A percentile compares a stretch with the other conserved stretches of the same genome.
These are phyloP conservation scores for Colletotrichum higginsianum DNA, from an alignment of 2,329 filamentous ascomycete species.

Conservation along the genomic window DNA sequence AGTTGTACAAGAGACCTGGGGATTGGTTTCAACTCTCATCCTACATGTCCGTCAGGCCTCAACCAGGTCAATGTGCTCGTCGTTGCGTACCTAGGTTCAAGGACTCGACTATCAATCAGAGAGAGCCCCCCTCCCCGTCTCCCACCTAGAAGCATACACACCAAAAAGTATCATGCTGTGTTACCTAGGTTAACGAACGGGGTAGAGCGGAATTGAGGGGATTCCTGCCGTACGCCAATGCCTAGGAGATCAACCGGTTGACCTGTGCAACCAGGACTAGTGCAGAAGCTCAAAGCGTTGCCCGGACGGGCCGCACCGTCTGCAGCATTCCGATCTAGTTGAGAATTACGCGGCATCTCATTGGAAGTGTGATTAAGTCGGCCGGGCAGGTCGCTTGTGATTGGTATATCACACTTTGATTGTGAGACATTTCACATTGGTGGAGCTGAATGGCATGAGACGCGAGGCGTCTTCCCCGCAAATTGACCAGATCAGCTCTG, in stretches of 20 bases:
- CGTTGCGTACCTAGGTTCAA: not conserved
- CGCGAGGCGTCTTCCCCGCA: conserved; percentile 14
- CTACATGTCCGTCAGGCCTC: no score
- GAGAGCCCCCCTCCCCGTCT: no score
- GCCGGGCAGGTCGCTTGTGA: not conserved
- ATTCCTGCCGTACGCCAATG: conserved; percentile 10
- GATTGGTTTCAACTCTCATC: no score
- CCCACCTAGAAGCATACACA: no score
- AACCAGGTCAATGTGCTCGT: not conserved
- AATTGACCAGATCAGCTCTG: not conserved
- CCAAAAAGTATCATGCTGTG: not conserved
- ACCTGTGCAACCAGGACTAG: not conserved
- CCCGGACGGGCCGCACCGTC: conserved; percentile 27
- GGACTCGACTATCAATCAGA: not conserved
- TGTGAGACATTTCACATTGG: conserved; percentile 27
- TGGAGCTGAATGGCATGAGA: conserved; percentile 7
- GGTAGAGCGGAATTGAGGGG: not conserved
- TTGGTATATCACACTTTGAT: conserved; percentile 10
- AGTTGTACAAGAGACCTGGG: not conserved
- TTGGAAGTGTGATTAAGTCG: conserved; percentile 7
- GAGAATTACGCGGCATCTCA: not conserved
- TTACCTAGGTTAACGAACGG: not conserved
- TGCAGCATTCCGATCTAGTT: not conserved
- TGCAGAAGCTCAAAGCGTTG: conserved; percentile 5
- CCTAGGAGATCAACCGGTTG: conserved; percentile 2